These are phyloP conservation scores for Anisodus tanguticus DNA, from an alignment of 257 asterid genomes.

Conservation along the genomic window DNA sequence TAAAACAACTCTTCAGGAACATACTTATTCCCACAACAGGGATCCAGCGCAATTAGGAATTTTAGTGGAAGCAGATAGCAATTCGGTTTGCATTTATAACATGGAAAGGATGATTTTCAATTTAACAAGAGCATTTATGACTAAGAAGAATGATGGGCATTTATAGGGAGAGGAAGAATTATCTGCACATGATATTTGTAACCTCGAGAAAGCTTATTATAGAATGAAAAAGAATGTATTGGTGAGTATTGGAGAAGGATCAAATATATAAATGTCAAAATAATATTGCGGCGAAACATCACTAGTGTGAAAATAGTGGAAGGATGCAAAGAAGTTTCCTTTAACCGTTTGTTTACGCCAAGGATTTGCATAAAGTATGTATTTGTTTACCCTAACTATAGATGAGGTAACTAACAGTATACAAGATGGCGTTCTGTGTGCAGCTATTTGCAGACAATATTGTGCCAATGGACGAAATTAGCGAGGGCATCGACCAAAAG, in stretches of 20 bases:
- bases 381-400: background rate
- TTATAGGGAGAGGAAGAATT: background rate
- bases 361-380: background rate
- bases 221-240: background rate
- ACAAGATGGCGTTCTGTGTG: background rate
- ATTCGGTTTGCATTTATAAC: background rate
- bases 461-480: background rate
- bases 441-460: background rate
- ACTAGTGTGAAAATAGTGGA: background rate
- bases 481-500: background rate
- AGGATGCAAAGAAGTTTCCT: background rate
- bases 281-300: background rate
- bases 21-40: background rate
- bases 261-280: background rate
- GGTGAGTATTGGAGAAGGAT: slow-evolving; percentile 11
- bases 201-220: background rate
- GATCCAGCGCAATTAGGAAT: background rate
- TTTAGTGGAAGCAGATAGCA: background rate
- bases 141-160: background rate
- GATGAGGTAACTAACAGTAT: background rate
- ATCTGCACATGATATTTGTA: background rate
- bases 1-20: background rate
- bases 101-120: background rate
- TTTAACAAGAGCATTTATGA: slow-evolving; percentile 20
- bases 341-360: background rate